Evolutionary conservation across 352 stramenopile genomes (phyloP).

Genomic region (Phytophthora niederhauseri): DNA sequence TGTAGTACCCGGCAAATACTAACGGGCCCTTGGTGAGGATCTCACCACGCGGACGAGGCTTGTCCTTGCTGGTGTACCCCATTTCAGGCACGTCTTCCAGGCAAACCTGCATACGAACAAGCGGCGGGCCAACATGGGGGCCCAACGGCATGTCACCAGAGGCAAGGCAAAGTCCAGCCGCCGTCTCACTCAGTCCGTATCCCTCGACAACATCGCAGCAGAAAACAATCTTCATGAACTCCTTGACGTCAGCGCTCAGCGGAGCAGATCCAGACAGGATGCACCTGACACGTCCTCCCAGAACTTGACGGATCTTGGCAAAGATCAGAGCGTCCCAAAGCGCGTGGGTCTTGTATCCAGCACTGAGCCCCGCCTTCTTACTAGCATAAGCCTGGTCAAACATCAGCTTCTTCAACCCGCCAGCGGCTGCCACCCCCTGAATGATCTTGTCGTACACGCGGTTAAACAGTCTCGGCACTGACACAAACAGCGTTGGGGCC

Average conservation of each 20-base stretch:
- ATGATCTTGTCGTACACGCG: conserved; percentile 97
- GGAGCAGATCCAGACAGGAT: conserved; percentile 96
- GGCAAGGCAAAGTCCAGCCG: conserved; percentile 82
- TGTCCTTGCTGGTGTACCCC: conserved; percentile 93
- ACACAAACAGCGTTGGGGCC: conserved; percentile 93
- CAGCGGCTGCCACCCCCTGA: conserved; percentile 63
- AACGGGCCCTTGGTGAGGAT: conserved; percentile 76
- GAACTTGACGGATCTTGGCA: conserved; percentile 91
- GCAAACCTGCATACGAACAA: conserved; percentile 89
- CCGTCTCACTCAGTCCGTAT: conserved; percentile 97
- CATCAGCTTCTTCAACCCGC: conserved; percentile 70
- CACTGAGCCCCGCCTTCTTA: conserved; percentile 57
- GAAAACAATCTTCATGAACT: conserved; percentile 97
- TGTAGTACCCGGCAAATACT: conserved; percentile 95
- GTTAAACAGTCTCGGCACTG: conserved; percentile 96
- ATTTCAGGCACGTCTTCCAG: conserved; percentile 97
- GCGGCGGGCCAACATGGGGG: conserved; percentile 93
- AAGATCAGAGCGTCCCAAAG: conserved; percentile 98
- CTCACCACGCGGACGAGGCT: conserved; percentile 66
- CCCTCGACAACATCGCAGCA: conserved; percentile 93
- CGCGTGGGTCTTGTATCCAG: conserved; percentile 67
- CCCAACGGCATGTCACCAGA: conserved; percentile 58
- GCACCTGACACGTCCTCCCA: conserved; percentile 90
- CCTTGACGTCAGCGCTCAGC: conserved; percentile 92
- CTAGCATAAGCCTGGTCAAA: conserved; percentile 68